A percentile compares a stretch with the other conserved stretches of the same genome.
Conservation (phyloP, 306 rosid genomes). For the Sophora flavescens region DNA sequence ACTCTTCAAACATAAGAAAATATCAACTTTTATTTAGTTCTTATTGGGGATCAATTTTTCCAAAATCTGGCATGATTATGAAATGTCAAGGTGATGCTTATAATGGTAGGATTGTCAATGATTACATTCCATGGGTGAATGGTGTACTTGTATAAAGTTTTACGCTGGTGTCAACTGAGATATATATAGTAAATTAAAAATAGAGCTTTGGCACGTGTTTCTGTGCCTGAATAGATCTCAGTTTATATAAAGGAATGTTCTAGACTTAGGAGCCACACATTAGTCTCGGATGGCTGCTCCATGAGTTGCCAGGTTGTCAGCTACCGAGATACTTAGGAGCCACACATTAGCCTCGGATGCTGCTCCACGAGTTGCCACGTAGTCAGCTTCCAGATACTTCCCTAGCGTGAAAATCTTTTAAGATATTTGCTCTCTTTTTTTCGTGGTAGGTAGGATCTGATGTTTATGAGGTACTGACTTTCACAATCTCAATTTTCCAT, state of each 20-base stretch:
- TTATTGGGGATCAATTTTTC: slow-evolving; percentile 26
- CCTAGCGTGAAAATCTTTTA: slow-evolving; percentile 26
- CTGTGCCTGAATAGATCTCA: background rate
- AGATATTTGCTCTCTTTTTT: slow-evolving; percentile 17
- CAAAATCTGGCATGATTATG: slow-evolving; percentile 20
- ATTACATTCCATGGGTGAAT: slow-evolving; percentile 42
- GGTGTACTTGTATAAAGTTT: slow-evolving; percentile 23
- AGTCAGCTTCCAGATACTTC: slow-evolving; percentile 30
- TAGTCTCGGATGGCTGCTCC: slow-evolving; percentile 36
- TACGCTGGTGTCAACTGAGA: slow-evolving; percentile 7
- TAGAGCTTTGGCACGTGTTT: slow-evolving; percentile 14
- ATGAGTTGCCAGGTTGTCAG: slow-evolving; percentile 33
- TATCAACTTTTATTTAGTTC: slow-evolving; percentile 30
- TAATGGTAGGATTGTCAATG: slow-evolving; percentile 17
- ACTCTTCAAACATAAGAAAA: slow-evolving; percentile 31
- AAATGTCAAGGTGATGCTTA: slow-evolving; percentile 28
- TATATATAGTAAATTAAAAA: slow-evolving; percentile 8
- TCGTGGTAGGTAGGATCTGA: slow-evolving; percentile 24
- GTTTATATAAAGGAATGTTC: slow-evolving; percentile 18
- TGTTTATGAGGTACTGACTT: slow-evolving; percentile 37
- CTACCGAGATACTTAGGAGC: slow-evolving; percentile 26
- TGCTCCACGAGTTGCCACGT: slow-evolving; percentile 32
- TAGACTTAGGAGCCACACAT: slow-evolving; percentile 21
- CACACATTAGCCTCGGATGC: slow-evolving; percentile 39
- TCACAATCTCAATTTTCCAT: slow-evolving; percentile 34